phyloP scores from a whole-genome alignment of 2,329 filamentous ascomycete genomes.

The Trichoderma brevicompactum region DNA sequence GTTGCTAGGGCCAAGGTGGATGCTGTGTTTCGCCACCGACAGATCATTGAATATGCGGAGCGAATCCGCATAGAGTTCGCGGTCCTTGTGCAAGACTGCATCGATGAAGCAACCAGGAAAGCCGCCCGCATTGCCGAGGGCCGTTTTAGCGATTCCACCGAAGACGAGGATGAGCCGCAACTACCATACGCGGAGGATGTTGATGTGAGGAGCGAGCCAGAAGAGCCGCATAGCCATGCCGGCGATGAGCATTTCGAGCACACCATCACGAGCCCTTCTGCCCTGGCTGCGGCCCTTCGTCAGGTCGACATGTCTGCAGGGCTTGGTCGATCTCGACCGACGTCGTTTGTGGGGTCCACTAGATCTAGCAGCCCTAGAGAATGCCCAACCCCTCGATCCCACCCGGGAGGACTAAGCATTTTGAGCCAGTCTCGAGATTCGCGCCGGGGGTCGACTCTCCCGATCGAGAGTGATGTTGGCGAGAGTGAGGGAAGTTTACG shows the following conservation, averaged over 20 bases:
- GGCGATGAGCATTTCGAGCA: constrained; percentile 55
- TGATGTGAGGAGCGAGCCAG: constrained; percentile 46
- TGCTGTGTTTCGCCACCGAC: constrained; percentile 85
- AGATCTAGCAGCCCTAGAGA: constrained; percentile 89
- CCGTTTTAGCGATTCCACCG: constrained; percentile 77
- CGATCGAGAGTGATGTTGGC: constrained; percentile 80
- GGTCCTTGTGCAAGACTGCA: constrained; percentile 91
- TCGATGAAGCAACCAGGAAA: constrained; percentile 87
- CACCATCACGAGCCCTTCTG: constrained; percentile 50
- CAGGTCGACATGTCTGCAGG: constrained; percentile 44
- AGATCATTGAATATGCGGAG: constrained; percentile 94
- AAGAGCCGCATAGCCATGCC: constrained; percentile 28
- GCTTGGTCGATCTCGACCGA: constrained; percentile 52
- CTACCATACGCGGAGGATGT: constrained; percentile 31
- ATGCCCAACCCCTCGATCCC: constrained; percentile 87
- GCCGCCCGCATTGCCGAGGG: constrained; percentile 86
- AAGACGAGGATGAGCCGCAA: constrained; percentile 52
- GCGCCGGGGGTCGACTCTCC: constrained; percentile 72
- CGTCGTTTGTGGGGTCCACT: constrained; percentile 67
- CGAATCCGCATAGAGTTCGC: constrained; percentile 94
- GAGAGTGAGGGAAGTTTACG: constrained; percentile 88
- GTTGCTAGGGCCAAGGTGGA: constrained; percentile 89
- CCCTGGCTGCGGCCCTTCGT: constrained; percentile 58
- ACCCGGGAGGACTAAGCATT: constrained; percentile 63
- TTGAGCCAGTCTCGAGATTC: constrained; percentile 64